Conservation (phyloP, 371 early-diverging fungal species). For the Haplosporangium sp. region DNA sequence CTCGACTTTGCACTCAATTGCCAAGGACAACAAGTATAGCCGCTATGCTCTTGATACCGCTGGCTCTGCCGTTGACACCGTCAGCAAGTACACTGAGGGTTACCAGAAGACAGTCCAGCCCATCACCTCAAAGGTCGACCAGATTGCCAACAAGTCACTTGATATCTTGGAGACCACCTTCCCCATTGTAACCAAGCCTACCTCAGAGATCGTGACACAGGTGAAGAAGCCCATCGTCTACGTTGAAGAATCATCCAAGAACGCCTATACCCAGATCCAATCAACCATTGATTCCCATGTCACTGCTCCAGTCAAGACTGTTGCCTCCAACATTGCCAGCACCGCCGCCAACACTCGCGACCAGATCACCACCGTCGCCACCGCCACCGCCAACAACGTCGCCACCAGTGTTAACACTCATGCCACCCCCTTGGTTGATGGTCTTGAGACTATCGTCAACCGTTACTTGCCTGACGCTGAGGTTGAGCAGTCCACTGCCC, state of each 20-base stretch:
- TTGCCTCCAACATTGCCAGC: constrained; percentile 33
- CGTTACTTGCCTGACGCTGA: constrained; percentile 47
- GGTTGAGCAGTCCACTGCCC: constrained; percentile 30
- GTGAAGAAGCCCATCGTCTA: constrained; percentile 62
- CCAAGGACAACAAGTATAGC: constrained; percentile 68
- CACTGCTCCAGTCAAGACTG: constrained; percentile 51
- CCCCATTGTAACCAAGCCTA: constrained; percentile 73
- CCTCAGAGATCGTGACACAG: constrained; percentile 68
- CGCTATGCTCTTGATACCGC: constrained; percentile 65
- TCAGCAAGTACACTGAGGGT: constrained; percentile 60
- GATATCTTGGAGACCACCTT: constrained; percentile 72
- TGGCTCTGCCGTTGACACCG: constrained; percentile 59
- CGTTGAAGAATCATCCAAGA: constrained; percentile 58
- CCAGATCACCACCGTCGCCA: constrained; percentile 41
- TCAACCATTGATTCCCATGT: constrained; percentile 51
- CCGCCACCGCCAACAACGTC: constrained; percentile 31
- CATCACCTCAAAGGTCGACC: constrained; percentile 66
- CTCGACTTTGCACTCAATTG: constrained; percentile 62
- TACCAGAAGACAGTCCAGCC: constrained; percentile 65
- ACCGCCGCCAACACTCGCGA: constrained; percentile 32
- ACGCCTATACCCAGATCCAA: constrained; percentile 55
- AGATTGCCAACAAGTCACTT: constrained; percentile 72
- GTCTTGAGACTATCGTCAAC: constrained; percentile 51
- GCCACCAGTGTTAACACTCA: constrained; percentile 47
- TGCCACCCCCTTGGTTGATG: constrained; percentile 48